These are phyloP conservation scores for Wallacemonas sp. DNA, from an alignment of 208 protist species.

Conservation along the genomic window DNA sequence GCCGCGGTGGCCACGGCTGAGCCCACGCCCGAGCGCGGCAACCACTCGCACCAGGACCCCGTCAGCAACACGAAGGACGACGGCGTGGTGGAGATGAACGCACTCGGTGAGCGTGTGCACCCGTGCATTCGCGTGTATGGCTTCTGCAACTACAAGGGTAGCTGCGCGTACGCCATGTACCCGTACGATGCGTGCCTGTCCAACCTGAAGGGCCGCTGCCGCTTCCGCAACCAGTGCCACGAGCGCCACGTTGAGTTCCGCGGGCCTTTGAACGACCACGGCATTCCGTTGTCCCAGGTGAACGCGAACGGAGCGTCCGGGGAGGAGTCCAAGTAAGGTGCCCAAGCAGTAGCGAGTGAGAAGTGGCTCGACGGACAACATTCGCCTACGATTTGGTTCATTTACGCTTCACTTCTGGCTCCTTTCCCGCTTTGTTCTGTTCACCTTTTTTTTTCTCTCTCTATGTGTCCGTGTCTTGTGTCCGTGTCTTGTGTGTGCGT, in stretches of 20 bases:
- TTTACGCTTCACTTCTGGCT: too few species aligned
- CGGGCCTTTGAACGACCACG: conserved; percentile 61
- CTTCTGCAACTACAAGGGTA: conserved; percentile 89
- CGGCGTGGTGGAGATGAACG: conserved; percentile 41
- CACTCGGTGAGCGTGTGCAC: conserved; percentile 69
- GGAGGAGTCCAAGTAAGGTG: conserved; percentile 5
- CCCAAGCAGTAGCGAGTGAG: not conserved
- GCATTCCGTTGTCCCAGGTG: conserved; percentile 20
- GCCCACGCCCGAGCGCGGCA: conserved; percentile 6
- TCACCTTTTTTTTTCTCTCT: conserved; percentile 1
- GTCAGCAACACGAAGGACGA: conserved; percentile 9
- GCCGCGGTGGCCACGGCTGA: conserved; percentile 1
- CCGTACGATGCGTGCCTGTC: conserved; percentile 89
- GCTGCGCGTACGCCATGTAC: conserved; percentile 85
- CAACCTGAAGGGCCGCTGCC: conserved; percentile 88
- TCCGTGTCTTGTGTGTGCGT: not conserved
- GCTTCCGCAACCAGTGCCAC: conserved; percentile 85
- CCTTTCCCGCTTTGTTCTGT: conserved; percentile 7
- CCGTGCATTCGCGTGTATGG: conserved; percentile 89
- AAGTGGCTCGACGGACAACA: too few species aligned
- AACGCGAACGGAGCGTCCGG: not conserved
- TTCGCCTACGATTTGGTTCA: not conserved
- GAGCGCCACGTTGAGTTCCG: conserved; percentile 86
- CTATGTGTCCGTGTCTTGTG: conserved; percentile 5
- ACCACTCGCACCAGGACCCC: conserved; percentile 9